These are phyloP conservation scores for Aspergillus glaucus DNA, from an alignment of 2,329 filamentous ascomycete genomes.

Conservation along the genomic window DNA sequence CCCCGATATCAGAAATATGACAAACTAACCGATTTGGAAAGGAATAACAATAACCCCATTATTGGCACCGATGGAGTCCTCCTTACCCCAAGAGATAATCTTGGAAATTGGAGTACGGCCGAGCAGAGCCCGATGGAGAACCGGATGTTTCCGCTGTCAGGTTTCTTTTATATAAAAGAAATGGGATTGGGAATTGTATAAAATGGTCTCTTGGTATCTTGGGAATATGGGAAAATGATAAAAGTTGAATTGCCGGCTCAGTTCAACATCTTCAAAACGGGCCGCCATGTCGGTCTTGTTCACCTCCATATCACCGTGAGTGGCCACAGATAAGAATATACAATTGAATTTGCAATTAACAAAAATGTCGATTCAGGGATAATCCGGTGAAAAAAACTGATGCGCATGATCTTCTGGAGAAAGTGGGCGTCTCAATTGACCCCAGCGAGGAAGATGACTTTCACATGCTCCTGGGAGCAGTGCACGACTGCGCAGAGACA, in stretches of 20 bases:
- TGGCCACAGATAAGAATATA: not conserved
- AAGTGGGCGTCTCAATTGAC: constrained; percentile 34
- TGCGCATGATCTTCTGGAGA: constrained; percentile 30
- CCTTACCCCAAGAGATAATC: not conserved
- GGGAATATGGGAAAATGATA: no score
- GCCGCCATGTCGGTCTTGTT: constrained; percentile 22
- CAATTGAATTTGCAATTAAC: not conserved
- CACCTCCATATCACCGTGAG: constrained; percentile 23
- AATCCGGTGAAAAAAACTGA: constrained; percentile 41
- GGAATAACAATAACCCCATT: not conserved
- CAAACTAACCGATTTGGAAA: not conserved
- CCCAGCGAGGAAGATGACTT: constrained; percentile 40
- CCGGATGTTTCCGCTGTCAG: not conserved
- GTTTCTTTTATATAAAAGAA: not conserved
- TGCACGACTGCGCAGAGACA: constrained; percentile 47
- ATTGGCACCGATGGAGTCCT: not conserved
- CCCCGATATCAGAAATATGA: not conserved
- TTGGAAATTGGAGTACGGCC: not conserved
- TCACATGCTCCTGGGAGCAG: constrained; percentile 44
- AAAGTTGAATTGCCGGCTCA: not conserved
- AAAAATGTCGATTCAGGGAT: constrained; percentile 4
- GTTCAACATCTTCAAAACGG: not conserved
- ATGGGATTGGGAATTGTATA: not conserved
- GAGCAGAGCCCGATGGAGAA: not conserved
- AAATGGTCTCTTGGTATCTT: no score